Evolutionary conservation across 352 stramenopile genomes (phyloP).

Genomic region (Pythium phragmitis): DNA sequence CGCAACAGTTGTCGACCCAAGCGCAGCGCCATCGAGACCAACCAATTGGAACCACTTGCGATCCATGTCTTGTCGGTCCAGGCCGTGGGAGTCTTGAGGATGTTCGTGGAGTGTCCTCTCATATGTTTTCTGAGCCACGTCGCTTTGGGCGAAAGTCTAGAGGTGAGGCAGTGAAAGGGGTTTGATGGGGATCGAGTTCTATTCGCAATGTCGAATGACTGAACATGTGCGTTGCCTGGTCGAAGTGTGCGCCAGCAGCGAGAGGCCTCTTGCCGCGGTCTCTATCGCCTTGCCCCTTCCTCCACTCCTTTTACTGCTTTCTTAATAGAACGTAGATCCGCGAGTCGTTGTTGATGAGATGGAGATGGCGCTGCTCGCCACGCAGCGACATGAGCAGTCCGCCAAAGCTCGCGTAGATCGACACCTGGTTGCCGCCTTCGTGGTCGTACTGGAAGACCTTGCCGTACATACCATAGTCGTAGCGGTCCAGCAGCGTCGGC

Average conservation of each 20-base stretch:
- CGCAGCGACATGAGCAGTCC: conserved; percentile 97
- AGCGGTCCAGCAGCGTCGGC: conserved; percentile 95
- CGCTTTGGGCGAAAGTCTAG: too few species aligned
- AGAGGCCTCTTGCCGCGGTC: not conserved
- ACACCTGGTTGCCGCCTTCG: conserved; percentile 91
- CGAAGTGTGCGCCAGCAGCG: not conserved
- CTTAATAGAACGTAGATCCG: conserved; percentile 92
- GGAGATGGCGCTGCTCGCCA: conserved; percentile 95
- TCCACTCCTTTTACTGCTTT: conserved; percentile 59
- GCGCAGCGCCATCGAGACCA: not conserved
- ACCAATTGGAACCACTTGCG: conserved; percentile 2
- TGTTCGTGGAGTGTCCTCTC: too few species aligned
- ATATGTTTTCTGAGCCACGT: too few species aligned
- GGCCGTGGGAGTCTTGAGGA: too few species aligned
- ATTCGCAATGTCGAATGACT: too few species aligned
- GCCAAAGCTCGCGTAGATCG: conserved; percentile 96
- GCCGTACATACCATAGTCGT: conserved; percentile 99
- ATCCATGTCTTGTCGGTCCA: not conserved
- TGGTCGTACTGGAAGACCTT: conserved; percentile 98
- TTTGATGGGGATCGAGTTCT: too few species aligned
- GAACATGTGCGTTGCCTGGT: too few species aligned
- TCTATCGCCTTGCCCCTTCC: not conserved
- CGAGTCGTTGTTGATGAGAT: conserved; percentile 97
- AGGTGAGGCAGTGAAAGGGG: too few species aligned
- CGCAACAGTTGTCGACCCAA: not conserved